Conservation (phyloP, 2,329 filamentous ascomycete species). For the Cercospora beticola region DNA sequence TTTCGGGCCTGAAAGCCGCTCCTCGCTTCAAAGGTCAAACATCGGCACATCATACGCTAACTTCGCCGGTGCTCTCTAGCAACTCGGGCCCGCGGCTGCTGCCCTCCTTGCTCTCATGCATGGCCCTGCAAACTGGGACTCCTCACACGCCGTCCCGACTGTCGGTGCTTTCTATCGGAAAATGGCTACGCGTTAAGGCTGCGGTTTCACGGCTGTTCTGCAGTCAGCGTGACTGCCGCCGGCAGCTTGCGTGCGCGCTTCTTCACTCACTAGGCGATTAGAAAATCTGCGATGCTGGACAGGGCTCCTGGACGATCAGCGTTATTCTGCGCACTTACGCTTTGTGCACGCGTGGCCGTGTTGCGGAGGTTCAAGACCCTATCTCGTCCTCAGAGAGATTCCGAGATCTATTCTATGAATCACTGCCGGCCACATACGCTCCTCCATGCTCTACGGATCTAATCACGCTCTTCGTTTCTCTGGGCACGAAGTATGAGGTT, state of each 20-base stretch:
- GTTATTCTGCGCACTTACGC: neutral
- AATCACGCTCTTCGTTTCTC: neutral
- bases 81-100: neutral
- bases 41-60: neutral
- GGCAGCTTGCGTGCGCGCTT: neutral
- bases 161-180: neutral
- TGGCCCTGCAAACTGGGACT: neutral
- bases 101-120: neutral
- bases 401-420: neutral
- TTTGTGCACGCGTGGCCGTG: neutral
- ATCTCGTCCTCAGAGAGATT: neutral
- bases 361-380: neutral
- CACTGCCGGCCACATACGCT: neutral
- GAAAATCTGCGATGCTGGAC: neutral
- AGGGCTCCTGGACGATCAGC: neutral
- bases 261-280: neutral
- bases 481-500: constrained; percentile 15
- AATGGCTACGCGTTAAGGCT: neutral
- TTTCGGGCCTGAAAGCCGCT: neutral
- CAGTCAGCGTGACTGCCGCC: neutral
- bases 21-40: constrained; percentile 9
- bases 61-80: neutral
- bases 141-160: neutral
- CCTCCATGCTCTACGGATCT: neutral
- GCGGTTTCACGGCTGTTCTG: neutral